Evolutionary conservation across 2,329 filamentous ascomycete genomes (phyloP).

Genomic region (Annulohypoxylon truncatum): DNA sequence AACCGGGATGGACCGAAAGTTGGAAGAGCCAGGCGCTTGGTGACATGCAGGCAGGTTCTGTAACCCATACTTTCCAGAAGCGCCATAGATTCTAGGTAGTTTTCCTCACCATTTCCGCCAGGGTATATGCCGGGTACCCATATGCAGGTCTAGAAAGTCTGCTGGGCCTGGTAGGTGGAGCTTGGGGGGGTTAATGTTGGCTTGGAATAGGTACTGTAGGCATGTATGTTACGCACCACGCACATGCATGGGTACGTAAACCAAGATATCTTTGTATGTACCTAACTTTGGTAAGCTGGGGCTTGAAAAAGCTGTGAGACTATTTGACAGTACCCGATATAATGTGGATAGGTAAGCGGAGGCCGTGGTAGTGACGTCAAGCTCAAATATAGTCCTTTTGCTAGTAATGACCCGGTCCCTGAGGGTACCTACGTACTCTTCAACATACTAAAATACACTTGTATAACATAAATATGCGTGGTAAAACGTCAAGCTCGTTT

Average conservation of each 20-base stretch:
- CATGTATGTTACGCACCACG: slow-evolving; percentile 12
- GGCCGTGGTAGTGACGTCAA: slow-evolving; percentile 22
- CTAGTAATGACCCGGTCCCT: background rate
- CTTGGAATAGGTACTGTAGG: slow-evolving; percentile 8
- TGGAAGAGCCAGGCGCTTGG: slow-evolving; percentile 23
- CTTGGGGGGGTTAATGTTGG: slow-evolving; percentile 1
- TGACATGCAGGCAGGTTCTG: slow-evolving; percentile 17
- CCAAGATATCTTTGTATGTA: slow-evolving; percentile 14
- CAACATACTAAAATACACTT: background rate
- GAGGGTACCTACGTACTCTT: background rate
- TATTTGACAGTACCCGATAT: background rate
- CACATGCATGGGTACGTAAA: slow-evolving; percentile 7
- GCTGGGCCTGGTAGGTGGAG: slow-evolving; percentile 12
- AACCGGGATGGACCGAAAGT: slow-evolving; percentile 13
- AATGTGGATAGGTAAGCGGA: slow-evolving; percentile 3
- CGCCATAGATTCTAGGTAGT: too few relatives aligned
- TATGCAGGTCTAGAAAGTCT: background rate
- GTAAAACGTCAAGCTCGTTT: slow-evolving; percentile 11
- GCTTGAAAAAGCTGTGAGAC: background rate
- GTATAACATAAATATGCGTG: background rate
- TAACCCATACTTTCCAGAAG: slow-evolving; percentile 2
- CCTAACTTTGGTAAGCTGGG: background rate
- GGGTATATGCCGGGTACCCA: slow-evolving; percentile 17
- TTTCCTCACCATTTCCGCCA: slow-evolving; percentile 5
- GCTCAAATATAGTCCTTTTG: background rate